Evolutionary conservation across 78 protist species (phyloP).

Genomic region (Dictyostelium citrinum): DNA sequence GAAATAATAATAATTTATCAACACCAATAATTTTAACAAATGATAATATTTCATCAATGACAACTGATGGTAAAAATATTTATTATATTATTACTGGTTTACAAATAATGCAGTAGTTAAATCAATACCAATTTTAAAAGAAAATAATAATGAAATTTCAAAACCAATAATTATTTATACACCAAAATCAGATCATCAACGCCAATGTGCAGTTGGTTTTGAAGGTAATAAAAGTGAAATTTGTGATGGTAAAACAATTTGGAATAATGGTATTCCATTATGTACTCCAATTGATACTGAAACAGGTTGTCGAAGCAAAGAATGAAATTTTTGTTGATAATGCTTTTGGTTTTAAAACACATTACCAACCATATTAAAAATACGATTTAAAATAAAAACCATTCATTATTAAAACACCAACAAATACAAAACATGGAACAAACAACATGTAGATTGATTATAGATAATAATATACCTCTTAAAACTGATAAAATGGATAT

Average conservation of each 20-base stretch:
- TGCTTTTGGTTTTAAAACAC: too few relatives aligned
- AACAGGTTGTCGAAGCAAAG: background rate
- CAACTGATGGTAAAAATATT: background rate
- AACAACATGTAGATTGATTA: too few relatives aligned
- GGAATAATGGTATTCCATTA: slow-evolving; percentile 7
- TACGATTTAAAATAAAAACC: too few relatives aligned
- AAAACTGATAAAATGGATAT: too few relatives aligned
- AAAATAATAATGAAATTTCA: background rate
- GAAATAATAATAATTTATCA: background rate
- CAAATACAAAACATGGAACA: too few relatives aligned
- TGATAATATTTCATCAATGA: background rate
- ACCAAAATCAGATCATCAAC: background rate
- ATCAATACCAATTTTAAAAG: background rate
- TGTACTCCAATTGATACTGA: background rate
- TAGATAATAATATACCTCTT: too few relatives aligned
- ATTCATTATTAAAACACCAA: too few relatives aligned
- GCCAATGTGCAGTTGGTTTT: slow-evolving; percentile 26
- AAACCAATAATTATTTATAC: background rate
- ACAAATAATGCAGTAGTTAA: background rate
- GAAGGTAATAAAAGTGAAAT: background rate
- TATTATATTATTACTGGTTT: background rate
- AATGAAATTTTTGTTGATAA: too few relatives aligned
- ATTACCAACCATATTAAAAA: too few relatives aligned
- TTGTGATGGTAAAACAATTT: background rate
- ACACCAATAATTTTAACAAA: background rate